Conservation (phyloP, 2,329 filamentous ascomycete species). For the Trichoderma citrinoviride region DNA sequence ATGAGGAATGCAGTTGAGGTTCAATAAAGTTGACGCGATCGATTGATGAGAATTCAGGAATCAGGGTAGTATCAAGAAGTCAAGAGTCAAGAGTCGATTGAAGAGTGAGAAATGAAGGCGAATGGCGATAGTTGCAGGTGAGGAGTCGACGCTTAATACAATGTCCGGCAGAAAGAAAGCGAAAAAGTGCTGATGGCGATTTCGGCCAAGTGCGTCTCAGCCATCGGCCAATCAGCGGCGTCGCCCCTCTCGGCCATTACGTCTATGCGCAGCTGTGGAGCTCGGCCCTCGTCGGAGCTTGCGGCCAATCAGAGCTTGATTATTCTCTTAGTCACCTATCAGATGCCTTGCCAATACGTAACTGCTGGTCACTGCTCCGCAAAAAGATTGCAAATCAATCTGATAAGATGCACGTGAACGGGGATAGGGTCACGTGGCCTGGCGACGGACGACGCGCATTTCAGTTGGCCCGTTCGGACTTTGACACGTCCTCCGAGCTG, state of each 20-base stretch:
- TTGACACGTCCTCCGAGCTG: slow-evolving; percentile 13
- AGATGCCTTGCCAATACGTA: slow-evolving; percentile 13
- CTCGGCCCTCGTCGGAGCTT: slow-evolving; percentile 19
- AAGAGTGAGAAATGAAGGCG: background rate
- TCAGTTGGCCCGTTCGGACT: background rate
- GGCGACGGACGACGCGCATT: slow-evolving; percentile 11
- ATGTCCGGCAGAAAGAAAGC: background rate
- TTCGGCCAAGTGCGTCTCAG: slow-evolving; percentile 18
- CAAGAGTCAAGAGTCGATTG: background rate
- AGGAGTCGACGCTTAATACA: slow-evolving; percentile 11
- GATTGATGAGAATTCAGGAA: background rate
- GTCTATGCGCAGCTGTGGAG: slow-evolving; percentile 10
- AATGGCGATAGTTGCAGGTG: slow-evolving; percentile 4
- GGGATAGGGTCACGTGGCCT: slow-evolving; percentile 14
- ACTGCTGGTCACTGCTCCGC: background rate
- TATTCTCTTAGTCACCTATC: slow-evolving; percentile 17
- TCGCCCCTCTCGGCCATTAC: slow-evolving; percentile 22
- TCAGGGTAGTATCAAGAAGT: background rate
- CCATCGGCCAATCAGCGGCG: slow-evolving; percentile 12
- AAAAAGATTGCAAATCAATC: slow-evolving; percentile 18
- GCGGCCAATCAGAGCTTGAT: background rate
- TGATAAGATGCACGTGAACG: slow-evolving; percentile 22
- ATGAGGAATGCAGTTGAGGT: background rate
- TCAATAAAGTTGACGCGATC: background rate
- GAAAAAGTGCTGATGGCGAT: slow-evolving; percentile 21